A percentile compares a stretch with the other conserved stretches of the same genome.
Evolutionary conservation across 140 eudicot genomes (phyloP).

Genomic region (Ambrosia hybrid): DNA sequence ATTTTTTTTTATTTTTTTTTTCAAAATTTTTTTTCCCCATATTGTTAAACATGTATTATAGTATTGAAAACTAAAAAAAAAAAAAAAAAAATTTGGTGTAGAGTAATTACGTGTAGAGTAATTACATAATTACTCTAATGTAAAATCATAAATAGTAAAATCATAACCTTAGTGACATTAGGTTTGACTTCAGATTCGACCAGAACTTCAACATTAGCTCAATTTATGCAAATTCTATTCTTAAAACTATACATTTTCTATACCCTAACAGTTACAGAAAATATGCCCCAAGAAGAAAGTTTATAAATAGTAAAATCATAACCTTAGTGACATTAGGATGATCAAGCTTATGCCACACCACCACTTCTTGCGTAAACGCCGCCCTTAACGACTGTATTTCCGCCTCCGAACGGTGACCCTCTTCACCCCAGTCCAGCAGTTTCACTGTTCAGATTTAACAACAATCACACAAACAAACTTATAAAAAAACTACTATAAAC

Average conservation of each 20-base stretch:
- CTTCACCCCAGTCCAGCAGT: constrained; percentile 80
- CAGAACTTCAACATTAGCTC: too few relatives aligned
- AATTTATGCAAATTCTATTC: too few relatives aligned
- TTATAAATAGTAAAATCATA: neutral
- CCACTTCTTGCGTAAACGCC: constrained; percentile 78
- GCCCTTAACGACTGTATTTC: constrained; percentile 60
- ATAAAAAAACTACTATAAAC: neutral
- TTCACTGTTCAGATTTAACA: constrained; percentile 42
- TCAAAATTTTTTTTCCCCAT: too few relatives aligned
- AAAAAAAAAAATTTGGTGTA: too few relatives aligned
- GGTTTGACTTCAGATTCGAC: too few relatives aligned
- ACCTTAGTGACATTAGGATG: constrained; percentile 85
- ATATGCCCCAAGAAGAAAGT: neutral
- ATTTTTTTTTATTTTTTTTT: too few relatives aligned
- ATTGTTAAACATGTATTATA: too few relatives aligned
- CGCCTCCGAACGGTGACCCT: constrained; percentile 68
- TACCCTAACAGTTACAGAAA: too few relatives aligned
- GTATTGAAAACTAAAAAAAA: too few relatives aligned
- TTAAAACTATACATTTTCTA: too few relatives aligned
- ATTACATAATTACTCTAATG: too few relatives aligned
- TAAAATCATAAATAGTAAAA: neutral
- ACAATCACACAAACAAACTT: neutral
- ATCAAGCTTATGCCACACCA: constrained; percentile 80
- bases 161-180: constrained; percentile 65
- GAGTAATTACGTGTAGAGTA: too few relatives aligned